These are phyloP conservation scores for Vigna trinervia DNA, from an alignment of 306 rosid genomes.

Conservation along the genomic window DNA sequence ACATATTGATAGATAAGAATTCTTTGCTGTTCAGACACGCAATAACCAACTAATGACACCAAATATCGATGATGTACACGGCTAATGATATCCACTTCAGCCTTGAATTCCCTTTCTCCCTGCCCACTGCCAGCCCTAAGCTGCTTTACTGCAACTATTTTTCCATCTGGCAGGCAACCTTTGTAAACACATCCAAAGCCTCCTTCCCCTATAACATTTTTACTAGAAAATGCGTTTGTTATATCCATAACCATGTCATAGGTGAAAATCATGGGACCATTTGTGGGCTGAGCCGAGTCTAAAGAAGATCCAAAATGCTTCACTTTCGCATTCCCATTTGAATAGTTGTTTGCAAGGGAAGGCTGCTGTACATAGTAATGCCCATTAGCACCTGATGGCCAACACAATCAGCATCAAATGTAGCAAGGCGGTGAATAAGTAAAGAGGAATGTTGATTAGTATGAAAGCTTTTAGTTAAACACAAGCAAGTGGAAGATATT, in stretches of 20 bases:
- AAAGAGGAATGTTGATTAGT: background rate
- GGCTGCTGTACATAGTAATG: conserved; percentile 55
- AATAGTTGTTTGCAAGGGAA: conserved; percentile 42
- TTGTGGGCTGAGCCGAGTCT: conserved; percentile 52
- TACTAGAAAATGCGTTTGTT: conserved; percentile 65
- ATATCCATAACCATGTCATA: conserved; percentile 76
- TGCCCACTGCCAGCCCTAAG: conserved; percentile 95
- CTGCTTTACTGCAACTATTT: conserved; percentile 80
- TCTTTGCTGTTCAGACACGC: conserved; percentile 74
- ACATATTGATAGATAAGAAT: conserved; percentile 85
- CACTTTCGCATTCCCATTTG: conserved; percentile 49
- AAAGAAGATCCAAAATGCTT: conserved; percentile 39
- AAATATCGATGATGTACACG: conserved; percentile 93
- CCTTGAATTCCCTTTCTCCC: conserved; percentile 90
- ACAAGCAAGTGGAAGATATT: background rate
- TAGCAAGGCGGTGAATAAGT: background rate
- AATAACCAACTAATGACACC: conserved; percentile 91
- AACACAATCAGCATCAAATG: conserved; percentile 30
- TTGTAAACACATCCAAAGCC: conserved; percentile 91
- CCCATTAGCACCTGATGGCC: conserved; percentile 57
- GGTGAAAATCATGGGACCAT: conserved; percentile 58
- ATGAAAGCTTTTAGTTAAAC: background rate
- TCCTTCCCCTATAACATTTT: conserved; percentile 82
- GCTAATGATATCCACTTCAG: conserved; percentile 90
- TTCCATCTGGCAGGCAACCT: conserved; percentile 74